Percentiles rank a stretch among this genome's conserved stretches.
Evolutionary conservation across 495 filamentous ascomycete genomes (phyloP).

Genomic region (Glarea lozoyensis): DNA sequence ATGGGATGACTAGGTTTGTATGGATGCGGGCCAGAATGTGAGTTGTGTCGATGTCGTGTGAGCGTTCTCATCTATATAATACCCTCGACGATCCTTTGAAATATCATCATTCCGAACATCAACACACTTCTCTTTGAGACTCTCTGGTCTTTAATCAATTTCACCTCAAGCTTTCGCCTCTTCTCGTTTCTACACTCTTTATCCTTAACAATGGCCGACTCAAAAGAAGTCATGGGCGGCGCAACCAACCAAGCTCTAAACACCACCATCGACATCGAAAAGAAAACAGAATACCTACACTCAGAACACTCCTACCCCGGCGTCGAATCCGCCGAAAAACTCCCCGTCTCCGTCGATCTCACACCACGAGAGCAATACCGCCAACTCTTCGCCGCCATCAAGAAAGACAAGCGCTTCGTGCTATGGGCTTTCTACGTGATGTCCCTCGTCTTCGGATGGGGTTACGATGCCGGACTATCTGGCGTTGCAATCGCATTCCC

Average conservation of each 20-base stretch:
- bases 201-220: neutral
- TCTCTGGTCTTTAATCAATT: too few species aligned
- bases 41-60: too few species aligned
- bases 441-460: constrained; percentile 1
- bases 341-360: constrained; percentile 1
- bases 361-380: constrained; percentile 2
- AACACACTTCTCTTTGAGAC: too few species aligned
- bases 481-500: constrained; percentile 1
- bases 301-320: neutral
- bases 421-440: neutral
- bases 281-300: neutral
- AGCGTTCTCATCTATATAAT: too few species aligned
- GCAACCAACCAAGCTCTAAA: neutral
- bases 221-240: neutral
- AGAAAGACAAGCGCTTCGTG: neutral
- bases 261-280: neutral
- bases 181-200: neutral
- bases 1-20: too few species aligned
- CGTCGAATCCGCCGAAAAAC: neutral
- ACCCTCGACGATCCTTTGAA: too few species aligned
- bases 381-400: neutral
- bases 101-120: too few species aligned
- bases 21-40: too few species aligned
- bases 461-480: neutral
- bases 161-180: neutral